These are phyloP conservation scores for Millerago galiae DNA, from an alignment of 805 yeast species.

Conservation along the genomic window DNA sequence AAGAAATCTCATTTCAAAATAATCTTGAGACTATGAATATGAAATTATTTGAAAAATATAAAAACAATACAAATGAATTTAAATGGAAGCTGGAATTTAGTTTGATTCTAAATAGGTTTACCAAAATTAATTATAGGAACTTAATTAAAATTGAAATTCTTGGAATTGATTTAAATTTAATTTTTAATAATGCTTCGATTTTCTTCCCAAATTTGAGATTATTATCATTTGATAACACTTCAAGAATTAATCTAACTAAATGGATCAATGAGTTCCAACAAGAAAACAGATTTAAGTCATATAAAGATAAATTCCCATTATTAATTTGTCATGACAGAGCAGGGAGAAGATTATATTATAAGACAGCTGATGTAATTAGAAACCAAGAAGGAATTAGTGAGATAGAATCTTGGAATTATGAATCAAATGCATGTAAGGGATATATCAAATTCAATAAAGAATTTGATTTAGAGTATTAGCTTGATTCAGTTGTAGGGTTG, in stretches of 20 bases:
- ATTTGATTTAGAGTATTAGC: slow-evolving; percentile 4
- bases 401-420: slow-evolving; percentile 6
- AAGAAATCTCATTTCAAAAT: slow-evolving; percentile 3
- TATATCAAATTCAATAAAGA: slow-evolving; percentile 1
- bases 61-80: neutral
- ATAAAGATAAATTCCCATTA: slow-evolving; percentile 8
- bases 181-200: slow-evolving; percentile 7
- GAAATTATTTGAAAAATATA: neutral
- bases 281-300: slow-evolving; percentile 6
- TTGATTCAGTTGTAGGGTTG: too few species aligned
- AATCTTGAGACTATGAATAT: neutral
- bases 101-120: slow-evolving; percentile 3
- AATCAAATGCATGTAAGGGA: slow-evolving; percentile 2
- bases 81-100: slow-evolving; percentile 4
- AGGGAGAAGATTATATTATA: slow-evolving; percentile 11
- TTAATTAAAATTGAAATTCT: slow-evolving; percentile 16
- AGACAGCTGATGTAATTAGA: neutral
- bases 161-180: slow-evolving; percentile 15
- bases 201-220: slow-evolving; percentile 18
- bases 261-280: slow-evolving; percentile 20
- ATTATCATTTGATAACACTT: slow-evolving; percentile 22
- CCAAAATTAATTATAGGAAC: neutral
- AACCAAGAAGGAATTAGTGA: slow-evolving; percentile 1
- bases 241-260: slow-evolving; percentile 11
- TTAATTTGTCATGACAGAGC: slow-evolving; percentile 17